Percentiles rank a stretch among this genome's conserved stretches.
phyloP scores from a whole-genome alignment of 176 grass and related monocot species.

The Oryza meridionalis region DNA sequence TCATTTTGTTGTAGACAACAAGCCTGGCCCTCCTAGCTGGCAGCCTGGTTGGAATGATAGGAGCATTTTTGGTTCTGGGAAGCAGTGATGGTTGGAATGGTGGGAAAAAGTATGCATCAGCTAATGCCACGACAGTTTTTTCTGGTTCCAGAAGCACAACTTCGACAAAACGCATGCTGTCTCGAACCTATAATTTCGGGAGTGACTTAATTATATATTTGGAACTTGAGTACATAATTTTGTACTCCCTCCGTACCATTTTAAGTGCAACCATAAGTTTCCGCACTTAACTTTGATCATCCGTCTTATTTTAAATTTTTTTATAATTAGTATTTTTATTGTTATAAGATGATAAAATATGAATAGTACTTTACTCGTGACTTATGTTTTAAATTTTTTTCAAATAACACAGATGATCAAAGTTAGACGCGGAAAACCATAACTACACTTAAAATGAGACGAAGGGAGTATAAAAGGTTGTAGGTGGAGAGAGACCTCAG shows the following conservation, averaged over 20 bases:
- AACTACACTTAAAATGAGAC: no score
- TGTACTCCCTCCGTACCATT: no score
- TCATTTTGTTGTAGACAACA: constrained; percentile 82
- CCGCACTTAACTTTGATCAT: no score
- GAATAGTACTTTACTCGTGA: no score
- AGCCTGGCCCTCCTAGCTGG: constrained; percentile 83
- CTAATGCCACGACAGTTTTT: constrained; percentile 63
- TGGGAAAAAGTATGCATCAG: constrained; percentile 96
- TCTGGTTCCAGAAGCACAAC: constrained; percentile 62
- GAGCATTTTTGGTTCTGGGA: constrained; percentile 80
- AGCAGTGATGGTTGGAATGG: constrained; percentile 96
- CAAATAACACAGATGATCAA: no score
- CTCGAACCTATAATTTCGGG: constrained; percentile 37
- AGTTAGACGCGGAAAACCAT: no score
- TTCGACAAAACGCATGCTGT: constrained; percentile 71
- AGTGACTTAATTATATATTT: not conserved
- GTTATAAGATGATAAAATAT: no score
- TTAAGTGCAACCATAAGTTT: no score
- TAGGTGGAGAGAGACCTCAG: constrained; percentile 54
- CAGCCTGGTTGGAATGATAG: constrained; percentile 85
- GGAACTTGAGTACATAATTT: not conserved
- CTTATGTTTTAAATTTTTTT: no score
- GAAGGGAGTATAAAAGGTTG: not conserved
- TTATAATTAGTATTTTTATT: no score
- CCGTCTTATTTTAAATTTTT: no score